These are phyloP conservation scores for Taphrina betulina DNA, from an alignment of 1,139 yeast species.

Conservation along the genomic window DNA sequence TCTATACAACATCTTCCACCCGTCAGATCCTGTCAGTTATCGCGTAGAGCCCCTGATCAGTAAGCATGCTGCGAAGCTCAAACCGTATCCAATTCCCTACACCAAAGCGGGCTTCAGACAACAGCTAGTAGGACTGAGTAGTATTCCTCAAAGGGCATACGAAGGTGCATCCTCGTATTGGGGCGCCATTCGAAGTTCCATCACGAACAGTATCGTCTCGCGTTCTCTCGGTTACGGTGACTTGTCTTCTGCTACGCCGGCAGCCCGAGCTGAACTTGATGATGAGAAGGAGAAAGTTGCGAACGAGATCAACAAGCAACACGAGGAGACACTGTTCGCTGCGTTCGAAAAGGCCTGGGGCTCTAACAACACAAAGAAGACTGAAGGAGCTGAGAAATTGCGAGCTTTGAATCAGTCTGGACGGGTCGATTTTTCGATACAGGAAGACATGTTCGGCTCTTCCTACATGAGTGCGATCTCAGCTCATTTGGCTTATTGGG, in stretches of 20 bases:
- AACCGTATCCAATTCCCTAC: constrained; percentile 63
- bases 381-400: constrained; percentile 43
- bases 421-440: constrained; percentile 75
- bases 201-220: constrained; percentile 37
- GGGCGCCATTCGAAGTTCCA: constrained; percentile 40
- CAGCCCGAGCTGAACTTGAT: constrained; percentile 18
- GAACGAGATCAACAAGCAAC: constrained; percentile 17
- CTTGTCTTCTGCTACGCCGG: constrained; percentile 14
- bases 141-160: constrained; percentile 49
- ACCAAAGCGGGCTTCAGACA: constrained; percentile 52
- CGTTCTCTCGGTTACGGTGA: constrained; percentile 38
- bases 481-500: constrained; percentile 86
- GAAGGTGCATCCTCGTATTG: constrained; percentile 53
- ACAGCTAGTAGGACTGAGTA: constrained; percentile 47
- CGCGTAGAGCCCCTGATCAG: constrained; percentile 47
- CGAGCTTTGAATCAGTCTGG: constrained; percentile 62
- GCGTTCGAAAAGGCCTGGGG: constrained; percentile 40
- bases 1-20: constrained; percentile 47
- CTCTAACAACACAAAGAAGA: constrained; percentile 40
- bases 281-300: constrained; percentile 23
- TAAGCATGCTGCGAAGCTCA: constrained; percentile 48
- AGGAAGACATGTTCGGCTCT: constrained; percentile 76
- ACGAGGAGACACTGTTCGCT: constrained; percentile 36
- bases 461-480: constrained; percentile 69
- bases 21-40: constrained; percentile 48